phyloP scores from a whole-genome alignment of 2,329 filamentous ascomycete species.

The Penicillium oxalicum region DNA sequence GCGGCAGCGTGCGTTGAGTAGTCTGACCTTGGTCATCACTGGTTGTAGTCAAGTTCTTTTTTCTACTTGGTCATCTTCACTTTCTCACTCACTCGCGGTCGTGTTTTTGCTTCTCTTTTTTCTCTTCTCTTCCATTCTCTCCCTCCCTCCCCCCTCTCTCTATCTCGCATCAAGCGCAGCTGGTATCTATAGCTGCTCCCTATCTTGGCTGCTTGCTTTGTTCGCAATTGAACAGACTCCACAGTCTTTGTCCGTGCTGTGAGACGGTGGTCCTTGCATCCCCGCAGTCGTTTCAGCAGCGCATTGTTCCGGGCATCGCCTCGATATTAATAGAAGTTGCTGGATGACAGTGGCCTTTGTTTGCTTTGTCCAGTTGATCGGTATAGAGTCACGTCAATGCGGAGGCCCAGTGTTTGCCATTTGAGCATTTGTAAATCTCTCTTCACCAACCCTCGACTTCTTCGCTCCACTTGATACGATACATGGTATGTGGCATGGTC shows the following conservation, averaged over 20 bases:
- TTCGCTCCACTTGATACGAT: neutral
- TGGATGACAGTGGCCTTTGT: conserved; percentile 4
- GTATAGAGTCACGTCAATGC: no score
- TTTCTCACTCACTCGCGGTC: neutral
- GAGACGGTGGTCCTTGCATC: neutral
- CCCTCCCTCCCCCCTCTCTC: neutral
- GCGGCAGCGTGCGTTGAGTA: no score
- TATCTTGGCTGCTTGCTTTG: neutral
- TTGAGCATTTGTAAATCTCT: neutral
- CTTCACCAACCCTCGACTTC: neutral
- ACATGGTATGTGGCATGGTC: conserved; percentile 4
- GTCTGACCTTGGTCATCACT: neutral
- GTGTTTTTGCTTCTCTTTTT: neutral
- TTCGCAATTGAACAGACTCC: neutral
- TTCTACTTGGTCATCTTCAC: neutral
- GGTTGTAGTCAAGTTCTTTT: neutral
- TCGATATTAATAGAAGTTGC: conserved; percentile 14
- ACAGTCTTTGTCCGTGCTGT: neutral
- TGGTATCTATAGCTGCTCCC: neutral
- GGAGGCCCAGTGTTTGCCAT: neutral
- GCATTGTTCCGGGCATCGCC: conserved; percentile 1
- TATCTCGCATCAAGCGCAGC: no score
- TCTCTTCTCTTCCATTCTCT: neutral
- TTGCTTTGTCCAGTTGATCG: neutral
- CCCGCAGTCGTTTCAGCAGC: neutral